Evolutionary conservation across 805 yeast species (phyloP), one percentile per base, ranked within the genome.

Genomic region (Vanderwaltozyma tropicalis): DNA sequence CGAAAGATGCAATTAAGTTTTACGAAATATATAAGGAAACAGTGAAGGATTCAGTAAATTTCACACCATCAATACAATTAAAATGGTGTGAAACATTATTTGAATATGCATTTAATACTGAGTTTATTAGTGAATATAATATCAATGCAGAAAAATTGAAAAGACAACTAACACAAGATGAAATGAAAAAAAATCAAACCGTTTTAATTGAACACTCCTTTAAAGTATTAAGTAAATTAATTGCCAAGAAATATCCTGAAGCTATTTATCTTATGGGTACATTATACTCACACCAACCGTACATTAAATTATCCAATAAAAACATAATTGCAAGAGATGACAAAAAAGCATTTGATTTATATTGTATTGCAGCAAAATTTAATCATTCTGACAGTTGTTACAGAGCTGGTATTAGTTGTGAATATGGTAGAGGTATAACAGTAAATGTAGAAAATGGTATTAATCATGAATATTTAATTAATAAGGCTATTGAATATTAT

Each of bases 371-470:
- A 1, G 80, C 85, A 5, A 62, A 63, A 33, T 67, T 67, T 30
- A 69, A 72, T 16, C 78, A 78, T 48, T 66, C 76, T 0, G 72
- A 72, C 38, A 80, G 83, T 9, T 68, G 78, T 41, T 82, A 78
- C 59, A 62, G 89, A 34, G 70, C 77, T 1, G 92, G 81, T 1
- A 80, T 80, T 24, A 75, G 85, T 49, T 69, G 69, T 49, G 92
- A 83, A 53, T 64, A 43, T 32, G 47, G 43, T 27, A 47, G 52
- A 21, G 79, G 53, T 80, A 84, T 14, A 67, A 72, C 41, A 80
- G 81, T 2, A 17, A 30, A 37, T 24, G 15, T 12, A 17, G 10
- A 21, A 14, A 21, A 15, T 11, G 35, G 39, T 3, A 21, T 26
- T 4, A 22, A 21, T 9, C 31, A 28, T 20, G 35, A 31, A 21